phyloP scores from a whole-genome alignment of 805 yeast genomes.

The Wickerhamomyces queroliae region DNA sequence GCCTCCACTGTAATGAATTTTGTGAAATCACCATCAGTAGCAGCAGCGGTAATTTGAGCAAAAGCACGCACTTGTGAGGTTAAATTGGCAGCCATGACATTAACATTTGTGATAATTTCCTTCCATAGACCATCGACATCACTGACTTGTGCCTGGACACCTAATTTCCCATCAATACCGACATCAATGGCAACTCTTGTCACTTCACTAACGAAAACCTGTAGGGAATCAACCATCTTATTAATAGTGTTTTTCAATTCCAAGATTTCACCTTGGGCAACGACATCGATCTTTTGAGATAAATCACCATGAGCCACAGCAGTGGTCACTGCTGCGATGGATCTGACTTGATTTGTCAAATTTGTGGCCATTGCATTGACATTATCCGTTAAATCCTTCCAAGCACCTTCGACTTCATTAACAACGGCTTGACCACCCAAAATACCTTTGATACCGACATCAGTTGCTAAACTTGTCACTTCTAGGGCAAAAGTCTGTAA shows the following conservation, averaged over 20 bases:
- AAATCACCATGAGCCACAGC: conserved; percentile 94
- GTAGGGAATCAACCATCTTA: conserved; percentile 89
- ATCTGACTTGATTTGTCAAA: conserved; percentile 86
- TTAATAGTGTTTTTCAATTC: conserved; percentile 83
- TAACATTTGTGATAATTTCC: conserved; percentile 85
- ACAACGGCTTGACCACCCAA: conserved; percentile 91
- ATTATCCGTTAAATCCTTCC: conserved; percentile 89
- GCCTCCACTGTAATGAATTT: conserved; percentile 89
- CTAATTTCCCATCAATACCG: conserved; percentile 89
- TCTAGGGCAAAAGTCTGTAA: conserved; percentile 83
- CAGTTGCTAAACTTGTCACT: conserved; percentile 85
- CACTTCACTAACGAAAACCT: conserved; percentile 83
- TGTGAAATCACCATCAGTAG: conserved; percentile 90
- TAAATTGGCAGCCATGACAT: conserved; percentile 90
- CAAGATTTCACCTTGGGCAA: conserved; percentile 85
- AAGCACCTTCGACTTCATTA: conserved; percentile 82
- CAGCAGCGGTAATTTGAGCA: conserved; percentile 91
- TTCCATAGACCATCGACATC: conserved; percentile 93
- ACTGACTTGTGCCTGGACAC: conserved; percentile 86
- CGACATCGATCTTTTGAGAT: conserved; percentile 82
- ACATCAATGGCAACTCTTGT: conserved; percentile 89
- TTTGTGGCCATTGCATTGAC: conserved; percentile 93
- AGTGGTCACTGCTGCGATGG: conserved; percentile 88
- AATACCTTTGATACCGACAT: conserved; percentile 91
- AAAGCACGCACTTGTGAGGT: conserved; percentile 91